These are phyloP conservation scores for Ogataea parapolymorpha DNA, from an alignment of 805 yeast species.

Conservation along the genomic window DNA sequence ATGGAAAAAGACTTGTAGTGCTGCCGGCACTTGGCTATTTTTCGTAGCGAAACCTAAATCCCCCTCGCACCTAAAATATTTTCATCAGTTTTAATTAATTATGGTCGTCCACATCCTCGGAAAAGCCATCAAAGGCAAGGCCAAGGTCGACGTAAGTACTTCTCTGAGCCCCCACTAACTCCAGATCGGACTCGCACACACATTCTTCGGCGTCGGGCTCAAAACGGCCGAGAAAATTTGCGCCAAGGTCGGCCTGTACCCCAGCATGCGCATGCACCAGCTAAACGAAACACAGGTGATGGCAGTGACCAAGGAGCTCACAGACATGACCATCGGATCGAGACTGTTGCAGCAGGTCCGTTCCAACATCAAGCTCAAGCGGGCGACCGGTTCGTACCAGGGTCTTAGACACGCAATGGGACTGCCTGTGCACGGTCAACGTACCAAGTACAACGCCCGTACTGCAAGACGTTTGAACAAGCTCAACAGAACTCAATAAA, in stretches of 20 bases:
- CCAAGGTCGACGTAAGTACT: conserved; percentile 31
- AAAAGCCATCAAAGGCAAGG: conserved; percentile 45
- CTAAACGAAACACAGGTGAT: conserved; percentile 82
- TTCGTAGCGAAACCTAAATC: neutral
- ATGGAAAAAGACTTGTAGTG: conserved; percentile 10
- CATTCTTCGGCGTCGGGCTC: conserved; percentile 85
- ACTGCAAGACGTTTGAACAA: conserved; percentile 87
- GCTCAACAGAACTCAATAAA: conserved; percentile 47
- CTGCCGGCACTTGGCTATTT: neutral
- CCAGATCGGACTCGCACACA: conserved; percentile 63
- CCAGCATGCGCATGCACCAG: conserved; percentile 92
- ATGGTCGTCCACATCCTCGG: conserved; percentile 56
- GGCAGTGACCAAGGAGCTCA: conserved; percentile 82
- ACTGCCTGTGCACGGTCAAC: conserved; percentile 82
- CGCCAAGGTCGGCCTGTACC: conserved; percentile 86
- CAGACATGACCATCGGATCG: conserved; percentile 80
- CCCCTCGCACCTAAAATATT: conserved; percentile 7
- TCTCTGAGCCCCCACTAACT: neutral
- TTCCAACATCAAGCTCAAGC: conserved; percentile 75
- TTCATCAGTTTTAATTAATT: conserved; percentile 4
- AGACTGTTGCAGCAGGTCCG: conserved; percentile 69
- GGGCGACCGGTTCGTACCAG: conserved; percentile 75
- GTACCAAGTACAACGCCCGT: conserved; percentile 84
- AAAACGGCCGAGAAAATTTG: conserved; percentile 71
- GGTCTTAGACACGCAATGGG: conserved; percentile 90